Percentiles rank a stretch among this genome's conserved stretches.
These are phyloP conservation scores for Rubus parviflorus DNA, from an alignment of 306 rosid species.

Conservation along the genomic window DNA sequence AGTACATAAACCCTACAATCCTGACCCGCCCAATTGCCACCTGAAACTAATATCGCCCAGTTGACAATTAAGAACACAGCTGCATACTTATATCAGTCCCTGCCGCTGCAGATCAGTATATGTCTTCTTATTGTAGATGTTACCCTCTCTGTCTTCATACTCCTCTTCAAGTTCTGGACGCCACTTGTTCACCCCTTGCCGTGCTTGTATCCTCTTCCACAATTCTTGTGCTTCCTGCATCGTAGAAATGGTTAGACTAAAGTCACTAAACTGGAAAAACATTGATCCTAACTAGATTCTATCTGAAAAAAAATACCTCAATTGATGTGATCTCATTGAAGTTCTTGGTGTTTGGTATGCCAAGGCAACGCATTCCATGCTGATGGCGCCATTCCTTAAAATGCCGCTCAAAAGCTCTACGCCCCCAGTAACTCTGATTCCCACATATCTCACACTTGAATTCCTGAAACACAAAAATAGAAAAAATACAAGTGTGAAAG, in stretches of 20 bases:
- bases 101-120: conserved; percentile 95
- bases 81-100: conserved; percentile 64
- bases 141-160: conserved; percentile 97
- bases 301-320: conserved; percentile 51
- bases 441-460: conserved; percentile 98
- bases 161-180: conserved; percentile 99
- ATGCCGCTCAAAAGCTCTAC: conserved; percentile 96
- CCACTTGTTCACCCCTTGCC: conserved; percentile 93
- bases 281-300: neutral
- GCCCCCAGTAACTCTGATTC: conserved; percentile 99
- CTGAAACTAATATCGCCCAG: neutral
- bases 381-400: conserved; percentile 99
- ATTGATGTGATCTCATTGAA: conserved; percentile 95
- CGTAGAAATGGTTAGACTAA: conserved; percentile 13
- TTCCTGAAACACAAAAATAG: conserved; percentile 58
- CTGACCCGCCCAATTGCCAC: neutral
- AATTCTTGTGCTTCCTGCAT: conserved; percentile 93
- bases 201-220: conserved; percentile 90
- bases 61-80: neutral
- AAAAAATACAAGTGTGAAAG: neutral
- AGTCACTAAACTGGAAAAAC: neutral
- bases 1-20: conserved; percentile 6
- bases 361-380: conserved; percentile 99
- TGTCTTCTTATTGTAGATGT: conserved; percentile 95
- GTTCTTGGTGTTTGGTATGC: conserved; percentile 96